Evolutionary conservation across 495 filamentous ascomycete species (phyloP), one percentile per base, ranked within the genome.

Genomic region (Trichoderma erinaceum): DNA sequence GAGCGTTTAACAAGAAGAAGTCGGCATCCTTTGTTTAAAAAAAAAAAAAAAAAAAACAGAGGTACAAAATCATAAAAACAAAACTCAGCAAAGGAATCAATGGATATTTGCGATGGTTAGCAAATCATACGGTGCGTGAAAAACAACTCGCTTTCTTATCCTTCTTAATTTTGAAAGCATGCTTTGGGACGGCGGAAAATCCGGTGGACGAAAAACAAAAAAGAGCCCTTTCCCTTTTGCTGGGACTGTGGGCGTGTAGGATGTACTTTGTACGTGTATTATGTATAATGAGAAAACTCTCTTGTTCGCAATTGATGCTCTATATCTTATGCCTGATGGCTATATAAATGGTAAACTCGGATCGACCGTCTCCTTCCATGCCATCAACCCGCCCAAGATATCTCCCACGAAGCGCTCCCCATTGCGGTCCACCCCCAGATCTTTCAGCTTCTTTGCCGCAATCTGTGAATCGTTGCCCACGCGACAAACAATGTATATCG

Each of bases 401-500:
- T 97, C 95, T 41, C 86, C 85, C 64, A 96, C 85, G 66, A 82
- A 85, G 43, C 87, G 80, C 67, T 78, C 77, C 0, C 88, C 88
- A 15, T 76, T 75, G 27, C 77, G 74, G 65, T 84, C 86, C n/a
- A 90, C 67, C 4, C 87, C 87, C 48, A 86, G 71, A 41, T 92
- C 85, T 73, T 89, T 92, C 69, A 96, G 70, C 74, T 81, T 88
- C 72, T 83, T 84, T 0, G 92, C 87, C 0, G 87, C 89, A 65
- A 92, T 75, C 74, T 97, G 95, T 0, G 92, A 96, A 74, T 99
- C 95, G 71, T 97, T 92, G 3, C 95, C 95, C 2, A 89, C 83
- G 21, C 92, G 85, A 73, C 95, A 99, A 0, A 99, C 82, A 2
- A 96, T 87, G 73, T 91, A 90, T 12, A 97, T 82, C 0, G 81